Base-by-base conservation (phyloP, 208 protist species). In the Willaertia magna region DNA sequence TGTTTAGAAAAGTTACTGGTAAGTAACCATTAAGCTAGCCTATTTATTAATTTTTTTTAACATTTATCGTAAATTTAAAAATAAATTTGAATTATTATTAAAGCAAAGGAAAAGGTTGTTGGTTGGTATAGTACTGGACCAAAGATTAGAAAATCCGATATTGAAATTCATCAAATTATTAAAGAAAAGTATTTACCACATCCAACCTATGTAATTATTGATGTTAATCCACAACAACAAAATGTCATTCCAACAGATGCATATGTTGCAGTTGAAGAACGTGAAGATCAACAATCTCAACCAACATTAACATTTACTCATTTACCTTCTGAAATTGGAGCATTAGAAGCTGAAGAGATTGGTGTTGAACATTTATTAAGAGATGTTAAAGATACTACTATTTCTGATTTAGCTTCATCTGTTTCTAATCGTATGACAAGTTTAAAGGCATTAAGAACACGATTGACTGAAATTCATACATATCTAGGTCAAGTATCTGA, bases 91-190 rank as follows among this genome's bases (percentile, higher is more conserved):
- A 49, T n/a, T 59, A 59, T 4, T n/a, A 83, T 55, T 86, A 76
- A 87, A 92, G 96, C 98, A n/a, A 89, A 93, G 85, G 96, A 99
- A 85, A 94, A 93, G 87, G 93, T 99, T 51, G 96, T 99, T 20
- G 98, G 98, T 34, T 99, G 98, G 98, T 99, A 99, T 92, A 98
- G 95, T 86, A 99, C 98, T 51, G 97, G 98, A 12, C 97, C 98
- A 43, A 95, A 96, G 79, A 97, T 99, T 48, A 92, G 96, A 81
- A 78, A 92, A 74, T 89, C 44, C 14, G 97, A 99, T 89, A 93
- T 99, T 88, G 92, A 97, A 42, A 98, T 99, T 84, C 96, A 99
- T 92, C 93, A 99, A 55, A 90, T 99, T 22, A 92, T 98, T 43
- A 49, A 44, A 6, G 46, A 51, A 9, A 89, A 87, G 85, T 94